Evolutionary conservation across 768 basidiomycete species (phyloP).

Genomic region (Postia placenta): DNA sequence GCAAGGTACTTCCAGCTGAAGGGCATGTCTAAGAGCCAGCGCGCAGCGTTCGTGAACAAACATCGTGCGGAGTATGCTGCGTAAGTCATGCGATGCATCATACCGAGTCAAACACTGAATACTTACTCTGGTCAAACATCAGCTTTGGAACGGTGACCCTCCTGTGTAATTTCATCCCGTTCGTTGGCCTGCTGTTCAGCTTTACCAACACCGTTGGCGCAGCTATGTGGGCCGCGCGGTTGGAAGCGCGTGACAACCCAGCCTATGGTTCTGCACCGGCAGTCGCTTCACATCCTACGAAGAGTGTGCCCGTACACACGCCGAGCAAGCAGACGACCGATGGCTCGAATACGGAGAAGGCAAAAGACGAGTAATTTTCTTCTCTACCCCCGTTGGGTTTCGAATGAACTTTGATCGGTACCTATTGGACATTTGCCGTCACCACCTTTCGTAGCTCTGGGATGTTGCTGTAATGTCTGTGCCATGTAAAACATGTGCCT

Average conservation of each 20-base stretch:
- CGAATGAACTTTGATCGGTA: no score
- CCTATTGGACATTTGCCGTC: no score
- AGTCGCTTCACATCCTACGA: background rate
- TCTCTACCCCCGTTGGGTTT: no score
- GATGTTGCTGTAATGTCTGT: no score
- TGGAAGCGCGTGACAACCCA: slow-evolving; percentile 38
- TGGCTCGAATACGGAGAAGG: background rate
- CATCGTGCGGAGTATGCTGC: slow-evolving; percentile 58
- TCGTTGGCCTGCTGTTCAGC: slow-evolving; percentile 51
- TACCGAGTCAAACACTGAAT: no score
- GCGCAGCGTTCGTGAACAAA: slow-evolving; percentile 39
- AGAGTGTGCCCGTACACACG: background rate
- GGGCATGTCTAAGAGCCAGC: slow-evolving; percentile 37
- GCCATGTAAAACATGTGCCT: no score
- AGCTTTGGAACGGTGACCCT: slow-evolving; percentile 59
- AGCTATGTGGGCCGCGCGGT: slow-evolving; percentile 63
- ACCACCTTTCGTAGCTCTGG: no score
- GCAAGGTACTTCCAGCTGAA: slow-evolving; percentile 68
- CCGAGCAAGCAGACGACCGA: background rate
- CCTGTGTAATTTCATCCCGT: slow-evolving; percentile 53
- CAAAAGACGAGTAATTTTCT: background rate
- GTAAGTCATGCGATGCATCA: slow-evolving; percentile 34
- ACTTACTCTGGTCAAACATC: background rate
- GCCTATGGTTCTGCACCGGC: slow-evolving; percentile 9
- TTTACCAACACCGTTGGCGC: slow-evolving; percentile 65